phyloP scores from a whole-genome alignment of 768 basidiomycete species.

The Lentinus tigrinus region DNA sequence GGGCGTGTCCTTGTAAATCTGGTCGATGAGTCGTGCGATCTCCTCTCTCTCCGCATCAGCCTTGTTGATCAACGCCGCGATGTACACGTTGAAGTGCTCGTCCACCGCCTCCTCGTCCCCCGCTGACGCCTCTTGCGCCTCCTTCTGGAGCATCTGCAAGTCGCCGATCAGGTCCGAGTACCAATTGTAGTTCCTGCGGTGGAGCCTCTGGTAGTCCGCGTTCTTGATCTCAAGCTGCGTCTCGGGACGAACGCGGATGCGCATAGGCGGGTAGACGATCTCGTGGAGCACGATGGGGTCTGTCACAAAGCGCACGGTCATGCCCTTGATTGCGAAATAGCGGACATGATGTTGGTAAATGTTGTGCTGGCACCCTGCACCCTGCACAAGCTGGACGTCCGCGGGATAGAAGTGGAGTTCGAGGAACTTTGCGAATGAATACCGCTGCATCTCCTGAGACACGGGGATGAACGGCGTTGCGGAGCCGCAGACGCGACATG shows the following conservation, averaged over 20 bases:
- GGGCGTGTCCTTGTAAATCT: conserved; percentile 75
- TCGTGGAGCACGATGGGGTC: conserved; percentile 84
- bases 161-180: conserved; percentile 76
- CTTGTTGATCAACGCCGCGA: conserved; percentile 64
- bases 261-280: conserved; percentile 84
- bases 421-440: conserved; percentile 95
- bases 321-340: conserved; percentile 80
- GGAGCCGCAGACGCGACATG: conserved; percentile 74
- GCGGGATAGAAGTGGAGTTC: conserved; percentile 96
- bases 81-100: conserved; percentile 56
- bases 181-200: conserved; percentile 71
- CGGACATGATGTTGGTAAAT: conserved; percentile 91
- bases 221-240: conserved; percentile 90
- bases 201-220: conserved; percentile 77
- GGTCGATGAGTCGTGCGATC: conserved; percentile 69
- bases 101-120: conserved; percentile 70
- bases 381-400: conserved; percentile 79
- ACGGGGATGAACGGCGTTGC: conserved; percentile 87
- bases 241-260: conserved; percentile 83
- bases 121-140: conserved; percentile 78
- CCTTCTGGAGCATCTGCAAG: conserved; percentile 72
- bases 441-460: conserved; percentile 88
- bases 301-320: conserved; percentile 87
- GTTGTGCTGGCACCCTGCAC: conserved; percentile 91
- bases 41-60: conserved; percentile 77